phyloP scores from a whole-genome alignment of 164 flowering plant genomes.

The Brasenia schreberi region DNA sequence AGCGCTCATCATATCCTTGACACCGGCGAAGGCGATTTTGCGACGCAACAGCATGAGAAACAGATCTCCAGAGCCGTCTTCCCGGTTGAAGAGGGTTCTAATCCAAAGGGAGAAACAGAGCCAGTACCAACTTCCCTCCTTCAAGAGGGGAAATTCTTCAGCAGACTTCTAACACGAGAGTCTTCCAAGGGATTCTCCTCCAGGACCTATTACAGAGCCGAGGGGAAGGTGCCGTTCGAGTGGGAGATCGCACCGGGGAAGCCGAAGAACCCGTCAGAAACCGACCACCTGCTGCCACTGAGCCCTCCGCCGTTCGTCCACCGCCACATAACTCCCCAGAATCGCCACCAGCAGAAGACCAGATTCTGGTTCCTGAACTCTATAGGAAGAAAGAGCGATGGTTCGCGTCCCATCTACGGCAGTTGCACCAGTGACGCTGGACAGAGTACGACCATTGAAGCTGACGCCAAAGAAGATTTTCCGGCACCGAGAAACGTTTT shows the following conservation, averaged over 20 bases:
- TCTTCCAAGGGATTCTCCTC: slow-evolving; percentile 6
- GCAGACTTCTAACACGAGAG: slow-evolving; percentile 2
- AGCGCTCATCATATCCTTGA: too few species aligned
- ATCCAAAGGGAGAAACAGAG: too few species aligned
- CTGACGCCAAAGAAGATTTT: neutral
- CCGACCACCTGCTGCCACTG: slow-evolving; percentile 1
- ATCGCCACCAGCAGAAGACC: neutral
- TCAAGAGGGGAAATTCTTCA: neutral
- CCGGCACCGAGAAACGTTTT: neutral
- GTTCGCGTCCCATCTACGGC: neutral
- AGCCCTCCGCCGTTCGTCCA: slow-evolving; percentile 7
- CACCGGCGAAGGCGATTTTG: too few species aligned
- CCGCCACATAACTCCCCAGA: neutral
- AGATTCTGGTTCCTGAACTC: neutral
- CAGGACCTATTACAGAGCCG: slow-evolving; percentile 2
- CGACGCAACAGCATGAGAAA: too few species aligned
- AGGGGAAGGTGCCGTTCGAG: slow-evolving; percentile 6
- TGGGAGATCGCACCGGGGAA: slow-evolving; percentile 8
- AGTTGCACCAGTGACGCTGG: neutral
- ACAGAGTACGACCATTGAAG: neutral
- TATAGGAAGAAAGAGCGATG: neutral
- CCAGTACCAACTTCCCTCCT: neutral
- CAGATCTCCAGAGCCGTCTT: too few species aligned
- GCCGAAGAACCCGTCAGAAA: slow-evolving; percentile 2
- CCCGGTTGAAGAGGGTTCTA: too few species aligned